phyloP scores from a whole-genome alignment of 352 stramenopile species.

The Phytophthora aleatoria region DNA sequence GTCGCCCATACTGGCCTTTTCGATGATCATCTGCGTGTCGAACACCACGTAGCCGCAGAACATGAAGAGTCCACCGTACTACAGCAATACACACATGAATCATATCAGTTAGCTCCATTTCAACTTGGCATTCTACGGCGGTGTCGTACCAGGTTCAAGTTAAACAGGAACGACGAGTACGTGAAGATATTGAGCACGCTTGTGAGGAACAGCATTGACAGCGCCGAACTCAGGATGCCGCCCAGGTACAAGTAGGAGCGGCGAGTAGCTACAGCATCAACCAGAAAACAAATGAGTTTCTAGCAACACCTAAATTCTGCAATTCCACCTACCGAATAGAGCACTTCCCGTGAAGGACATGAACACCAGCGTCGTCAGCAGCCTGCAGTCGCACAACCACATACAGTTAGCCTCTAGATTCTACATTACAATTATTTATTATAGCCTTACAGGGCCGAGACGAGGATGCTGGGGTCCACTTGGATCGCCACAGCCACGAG shows the following conservation, averaged over 20 bases:
- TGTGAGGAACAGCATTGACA: slow-evolving; percentile 59
- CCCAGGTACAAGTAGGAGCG: slow-evolving; percentile 87
- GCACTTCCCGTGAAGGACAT: slow-evolving; percentile 85
- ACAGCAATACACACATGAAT: slow-evolving; percentile 1
- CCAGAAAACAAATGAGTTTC: slow-evolving; percentile 1
- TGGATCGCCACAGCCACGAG: slow-evolving; percentile 78
- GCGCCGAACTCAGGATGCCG: slow-evolving; percentile 67
- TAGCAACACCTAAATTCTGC: not conserved
- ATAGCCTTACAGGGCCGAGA: slow-evolving; percentile 72
- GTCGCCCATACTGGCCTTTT: slow-evolving; percentile 81
- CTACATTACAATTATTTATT: not conserved
- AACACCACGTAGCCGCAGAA: slow-evolving; percentile 92
- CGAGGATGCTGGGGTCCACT: slow-evolving; percentile 77
- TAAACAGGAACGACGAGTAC: slow-evolving; percentile 60
- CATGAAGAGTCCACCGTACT: slow-evolving; percentile 85
- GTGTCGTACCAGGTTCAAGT: slow-evolving; percentile 55
- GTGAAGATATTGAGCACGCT: slow-evolving; percentile 71
- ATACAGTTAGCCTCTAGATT: slow-evolving; percentile 1
- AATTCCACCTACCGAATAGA: slow-evolving; percentile 52
- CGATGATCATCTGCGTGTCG: slow-evolving; percentile 93
- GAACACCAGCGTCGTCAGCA: slow-evolving; percentile 86
- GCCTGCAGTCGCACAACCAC: slow-evolving; percentile 21
- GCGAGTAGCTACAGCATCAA: slow-evolving; percentile 53
- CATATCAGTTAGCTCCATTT: not conserved
- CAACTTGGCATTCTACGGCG: not conserved